Conservation (phyloP, 129 eudicot species). For the Cynara cardunculus region DNA sequence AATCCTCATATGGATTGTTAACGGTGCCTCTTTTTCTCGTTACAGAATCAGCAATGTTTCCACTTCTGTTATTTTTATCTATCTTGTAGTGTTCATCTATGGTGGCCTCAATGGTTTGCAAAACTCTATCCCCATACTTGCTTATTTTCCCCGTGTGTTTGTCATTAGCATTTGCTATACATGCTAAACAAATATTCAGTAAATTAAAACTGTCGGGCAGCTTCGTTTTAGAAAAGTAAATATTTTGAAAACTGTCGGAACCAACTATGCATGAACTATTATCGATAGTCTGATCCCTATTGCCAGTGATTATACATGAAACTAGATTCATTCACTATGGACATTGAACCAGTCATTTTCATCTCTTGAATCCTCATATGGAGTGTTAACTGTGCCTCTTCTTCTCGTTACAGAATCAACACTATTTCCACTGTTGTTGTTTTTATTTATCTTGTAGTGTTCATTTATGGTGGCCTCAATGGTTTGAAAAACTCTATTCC, state of each 20-base stretch:
- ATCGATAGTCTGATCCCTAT: too few species aligned
- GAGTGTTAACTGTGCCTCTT: conserved; percentile 27
- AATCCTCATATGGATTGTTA: conserved; percentile 17
- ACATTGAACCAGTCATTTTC: too few species aligned
- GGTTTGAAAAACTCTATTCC: conserved; percentile 67
- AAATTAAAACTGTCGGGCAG: neutral
- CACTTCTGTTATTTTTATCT: conserved; percentile 39
- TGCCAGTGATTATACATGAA: too few species aligned
- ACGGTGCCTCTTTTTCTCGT: conserved; percentile 56
- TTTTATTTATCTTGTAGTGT: conserved; percentile 37
- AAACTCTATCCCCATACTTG: conserved; percentile 69
- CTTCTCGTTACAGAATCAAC: conserved; percentile 64
- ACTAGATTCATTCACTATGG: too few species aligned
- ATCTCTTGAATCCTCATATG: conserved; percentile 20
- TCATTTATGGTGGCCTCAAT: conserved; percentile 66
- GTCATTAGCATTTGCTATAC: conserved; percentile 15
- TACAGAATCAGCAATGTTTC: conserved; percentile 55
- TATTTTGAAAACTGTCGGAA: neutral
- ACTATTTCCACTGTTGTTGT: conserved; percentile 51
- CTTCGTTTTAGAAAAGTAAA: neutral
- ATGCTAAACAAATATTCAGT: neutral
- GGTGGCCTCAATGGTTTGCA: conserved; percentile 68
- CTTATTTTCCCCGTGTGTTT: conserved; percentile 48
- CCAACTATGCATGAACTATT: neutral
- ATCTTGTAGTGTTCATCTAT: conserved; percentile 49